Base-by-base conservation (phyloP, 148 eudicot genomes). In the Rhododendron kiyosumense region DNA sequence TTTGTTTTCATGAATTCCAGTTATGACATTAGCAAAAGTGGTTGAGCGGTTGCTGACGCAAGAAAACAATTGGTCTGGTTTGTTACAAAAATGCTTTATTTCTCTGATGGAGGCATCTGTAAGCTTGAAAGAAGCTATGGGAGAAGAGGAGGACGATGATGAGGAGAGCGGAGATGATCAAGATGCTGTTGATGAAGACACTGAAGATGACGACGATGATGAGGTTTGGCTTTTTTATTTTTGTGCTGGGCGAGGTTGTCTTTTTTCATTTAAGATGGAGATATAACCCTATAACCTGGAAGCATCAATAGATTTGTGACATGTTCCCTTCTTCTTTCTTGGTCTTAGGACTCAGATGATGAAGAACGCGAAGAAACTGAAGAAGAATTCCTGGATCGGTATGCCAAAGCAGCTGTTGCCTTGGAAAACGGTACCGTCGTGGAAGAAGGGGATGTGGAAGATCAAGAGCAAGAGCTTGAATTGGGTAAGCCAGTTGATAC, bases 301-400 rank as follows among this genome's bases (percentile, higher is more conserved):
- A 82, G 83, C 67, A 38, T 77, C 69, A 75, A 43, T 28, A 32
- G 30, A 76, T 38, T 71, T n/a, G 22, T 63, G 36, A 77, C 11
- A 22, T 26, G 26, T 51, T 85, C 65, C 54, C 54, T 26, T 49
- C 43, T 20, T 48, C 24, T 86, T 78, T 78, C 11, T 86, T 84
- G 85, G 2, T 85, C 26, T 65, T 87, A 92, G 98, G 98, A 93
- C 75, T 93, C 97, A 6, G 95, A 94, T 80, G 95, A 93, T 41
- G 94, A 94, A 81, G 86, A 88, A 57, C 92, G 67, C 48, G 98
- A 94, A 88, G 98, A 94, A 90, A 94, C 96, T 48, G 96, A 94
- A 91, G 95, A 94, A 84, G 94, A 94, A 81, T 94, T 94, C 87
- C 87, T 94, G 48, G 89, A 93, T 86, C 92, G 98, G 88, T 94